phyloP scores from a whole-genome alignment of 306 rosid species.

The Sindora glabra region DNA sequence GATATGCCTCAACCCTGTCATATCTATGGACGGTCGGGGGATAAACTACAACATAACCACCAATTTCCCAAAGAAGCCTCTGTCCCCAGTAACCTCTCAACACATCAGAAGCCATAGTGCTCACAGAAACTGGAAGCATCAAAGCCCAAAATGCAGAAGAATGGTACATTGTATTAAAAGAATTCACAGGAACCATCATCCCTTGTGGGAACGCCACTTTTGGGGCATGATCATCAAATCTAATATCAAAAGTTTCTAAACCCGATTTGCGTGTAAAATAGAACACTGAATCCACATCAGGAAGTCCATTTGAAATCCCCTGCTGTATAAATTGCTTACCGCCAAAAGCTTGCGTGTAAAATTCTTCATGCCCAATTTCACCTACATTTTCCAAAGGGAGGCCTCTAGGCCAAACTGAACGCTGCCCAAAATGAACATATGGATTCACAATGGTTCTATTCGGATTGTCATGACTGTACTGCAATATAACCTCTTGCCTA shows the following conservation, averaged over 20 bases:
- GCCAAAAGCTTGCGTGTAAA: constrained; percentile 77
- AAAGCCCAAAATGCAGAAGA: constrained; percentile 90
- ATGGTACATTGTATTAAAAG: constrained; percentile 85
- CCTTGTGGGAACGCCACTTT: constrained; percentile 96
- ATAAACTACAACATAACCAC: constrained; percentile 79
- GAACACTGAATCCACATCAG: constrained; percentile 94
- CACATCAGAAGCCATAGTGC: constrained; percentile 93
- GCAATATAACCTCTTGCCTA: constrained; percentile 77
- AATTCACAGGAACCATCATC: constrained; percentile 78
- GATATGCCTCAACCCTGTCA: constrained; percentile 76
- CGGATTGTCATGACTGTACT: constrained; percentile 81
- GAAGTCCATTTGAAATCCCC: constrained; percentile 86
- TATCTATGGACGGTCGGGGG: constrained; percentile 87
- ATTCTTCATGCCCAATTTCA: constrained; percentile 78
- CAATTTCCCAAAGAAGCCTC: constrained; percentile 95
- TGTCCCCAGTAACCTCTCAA: constrained; percentile 99
- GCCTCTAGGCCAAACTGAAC: constrained; percentile 98
- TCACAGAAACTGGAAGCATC: constrained; percentile 97
- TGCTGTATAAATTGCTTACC: constrained; percentile 96
- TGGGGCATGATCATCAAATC: constrained; percentile 75
- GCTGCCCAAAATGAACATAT: constrained; percentile 90
- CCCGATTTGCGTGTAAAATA: constrained; percentile 83
- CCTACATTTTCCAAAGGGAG: constrained; percentile 91
- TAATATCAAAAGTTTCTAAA: constrained; percentile 70
- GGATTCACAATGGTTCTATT: constrained; percentile 81